phyloP scores from a whole-genome alignment of 2,329 filamentous ascomycete species.

The Botryotinia convoluta region DNA sequence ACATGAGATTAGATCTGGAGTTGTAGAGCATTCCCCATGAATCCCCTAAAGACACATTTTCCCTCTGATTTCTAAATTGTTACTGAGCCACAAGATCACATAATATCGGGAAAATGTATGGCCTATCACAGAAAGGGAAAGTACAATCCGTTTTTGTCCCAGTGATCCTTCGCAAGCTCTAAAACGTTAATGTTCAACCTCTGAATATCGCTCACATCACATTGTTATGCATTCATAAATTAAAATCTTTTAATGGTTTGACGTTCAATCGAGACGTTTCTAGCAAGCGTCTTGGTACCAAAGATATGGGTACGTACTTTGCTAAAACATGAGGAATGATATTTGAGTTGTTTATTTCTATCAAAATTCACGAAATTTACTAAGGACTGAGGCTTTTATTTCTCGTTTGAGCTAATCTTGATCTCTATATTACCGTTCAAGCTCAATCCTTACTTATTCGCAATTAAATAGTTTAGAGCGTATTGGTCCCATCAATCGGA shows the following conservation, averaged over 20 bases:
- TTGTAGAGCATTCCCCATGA: too few species aligned
- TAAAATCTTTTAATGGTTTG: not conserved
- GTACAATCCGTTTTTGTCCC: accelerated
- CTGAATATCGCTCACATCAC: not conserved
- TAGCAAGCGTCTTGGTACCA: too few species aligned
- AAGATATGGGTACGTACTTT: too few species aligned
- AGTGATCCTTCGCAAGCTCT: not conserved
- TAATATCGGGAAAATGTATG: not conserved
- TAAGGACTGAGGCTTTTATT: accelerated
- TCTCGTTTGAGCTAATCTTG: not conserved
- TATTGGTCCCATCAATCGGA: not conserved
- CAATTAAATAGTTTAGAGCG: too few species aligned
- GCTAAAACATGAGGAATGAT: not conserved
- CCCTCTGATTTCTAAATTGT: not conserved
- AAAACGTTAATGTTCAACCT: not conserved
- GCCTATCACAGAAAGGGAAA: not conserved
- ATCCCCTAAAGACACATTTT: not conserved
- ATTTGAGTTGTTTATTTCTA: not conserved
- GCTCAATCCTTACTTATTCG: not conserved
- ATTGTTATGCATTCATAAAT: not conserved
- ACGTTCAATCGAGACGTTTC: too few species aligned
- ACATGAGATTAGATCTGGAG: not conserved
- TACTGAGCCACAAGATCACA: not conserved
- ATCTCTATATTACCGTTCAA: not conserved
- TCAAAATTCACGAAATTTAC: not conserved